A percentile compares a stretch with the other conserved stretches of the same genome.
phyloP scores from a whole-genome alignment of 2,329 filamentous ascomycete species.

The Colletotrichum tabaci region DNA sequence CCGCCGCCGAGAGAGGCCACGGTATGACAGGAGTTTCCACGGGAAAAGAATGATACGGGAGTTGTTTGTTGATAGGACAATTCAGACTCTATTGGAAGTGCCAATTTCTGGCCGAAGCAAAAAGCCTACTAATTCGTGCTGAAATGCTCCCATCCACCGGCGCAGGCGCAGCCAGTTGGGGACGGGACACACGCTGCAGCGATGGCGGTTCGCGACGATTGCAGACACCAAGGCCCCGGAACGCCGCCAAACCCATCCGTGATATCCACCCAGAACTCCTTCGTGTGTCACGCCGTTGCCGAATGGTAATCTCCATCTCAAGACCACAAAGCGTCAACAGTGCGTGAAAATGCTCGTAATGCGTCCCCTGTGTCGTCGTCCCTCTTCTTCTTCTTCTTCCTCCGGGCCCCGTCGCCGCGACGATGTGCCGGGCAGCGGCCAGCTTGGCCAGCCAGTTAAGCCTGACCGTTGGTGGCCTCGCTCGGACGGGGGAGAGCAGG shows the following conservation, averaged over 20 bases:
- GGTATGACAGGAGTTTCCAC: not conserved
- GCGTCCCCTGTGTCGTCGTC: conserved; percentile 8
- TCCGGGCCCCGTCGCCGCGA: not conserved
- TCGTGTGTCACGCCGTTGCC: conserved; percentile 42
- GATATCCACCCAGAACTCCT: conserved; percentile 43
- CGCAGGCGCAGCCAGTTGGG: not conserved
- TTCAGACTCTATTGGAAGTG: conserved; percentile 37
- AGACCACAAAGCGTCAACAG: conserved; percentile 36
- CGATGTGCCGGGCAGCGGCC: not conserved
- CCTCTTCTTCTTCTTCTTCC: conserved; percentile 4
- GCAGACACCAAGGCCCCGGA: conserved; percentile 39
- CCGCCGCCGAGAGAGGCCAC: not conserved
- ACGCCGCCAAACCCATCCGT: conserved; percentile 41
- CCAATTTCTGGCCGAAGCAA: conserved; percentile 35
- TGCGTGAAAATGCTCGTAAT: conserved; percentile 36
- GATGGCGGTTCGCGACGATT: conserved; percentile 28
- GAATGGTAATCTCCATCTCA: conserved; percentile 42
- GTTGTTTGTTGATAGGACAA: conserved; percentile 26
- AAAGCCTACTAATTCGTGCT: conserved; percentile 40
- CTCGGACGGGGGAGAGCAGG: conserved; percentile 58
- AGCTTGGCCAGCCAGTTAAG: conserved; percentile 16
- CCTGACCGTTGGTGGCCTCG: conserved; percentile 41
- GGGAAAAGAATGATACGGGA: not conserved
- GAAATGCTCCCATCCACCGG: conserved; percentile 23
- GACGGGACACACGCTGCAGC: conserved; percentile 16